These are phyloP conservation scores for Pyrenochaeta sp. DNA, from an alignment of 2,329 filamentous ascomycete genomes.

Conservation along the genomic window DNA sequence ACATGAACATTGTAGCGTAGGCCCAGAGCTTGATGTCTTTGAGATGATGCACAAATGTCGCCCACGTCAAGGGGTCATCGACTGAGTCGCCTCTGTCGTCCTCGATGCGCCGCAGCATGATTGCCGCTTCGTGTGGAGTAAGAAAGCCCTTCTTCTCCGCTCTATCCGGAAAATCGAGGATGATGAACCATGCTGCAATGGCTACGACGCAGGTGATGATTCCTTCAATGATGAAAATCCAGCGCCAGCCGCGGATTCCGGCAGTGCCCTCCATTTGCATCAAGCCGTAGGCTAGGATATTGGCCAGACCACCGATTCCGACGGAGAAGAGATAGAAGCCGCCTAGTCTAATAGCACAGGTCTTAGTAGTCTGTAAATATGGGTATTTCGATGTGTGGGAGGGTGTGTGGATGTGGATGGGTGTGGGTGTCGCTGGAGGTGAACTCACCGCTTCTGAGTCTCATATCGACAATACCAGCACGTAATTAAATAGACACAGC, in stretches of 20 bases:
- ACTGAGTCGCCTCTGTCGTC: conserved; percentile 34
- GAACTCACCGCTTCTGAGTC: conserved; percentile 28
- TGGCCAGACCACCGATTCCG: conserved; percentile 35
- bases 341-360: conserved; percentile 23
- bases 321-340: conserved; percentile 37
- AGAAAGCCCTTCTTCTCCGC: conserved; percentile 32
- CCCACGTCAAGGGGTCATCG: conserved; percentile 27
- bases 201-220: conserved; percentile 35
- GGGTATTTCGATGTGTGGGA: too few species aligned
- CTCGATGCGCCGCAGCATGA: conserved; percentile 30
- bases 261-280: conserved; percentile 36
- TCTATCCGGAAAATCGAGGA: conserved; percentile 38
- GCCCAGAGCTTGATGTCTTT: conserved; percentile 31
- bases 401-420: too few species aligned
- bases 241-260: conserved; percentile 34
- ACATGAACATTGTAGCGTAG: conserved; percentile 32
- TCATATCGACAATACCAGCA: conserved; percentile 38
- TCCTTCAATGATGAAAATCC: conserved; percentile 41
- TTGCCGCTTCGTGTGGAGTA: conserved; percentile 20
- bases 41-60: conserved; percentile 24
- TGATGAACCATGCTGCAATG: conserved; percentile 33
- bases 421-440: neutral
- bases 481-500: conserved; percentile 38
- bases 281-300: conserved; percentile 36
- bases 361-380: too few species aligned